Evolutionary conservation across 2,329 filamentous ascomycete species (phyloP).

Genomic region (Pestalotiopsis sp.): DNA sequence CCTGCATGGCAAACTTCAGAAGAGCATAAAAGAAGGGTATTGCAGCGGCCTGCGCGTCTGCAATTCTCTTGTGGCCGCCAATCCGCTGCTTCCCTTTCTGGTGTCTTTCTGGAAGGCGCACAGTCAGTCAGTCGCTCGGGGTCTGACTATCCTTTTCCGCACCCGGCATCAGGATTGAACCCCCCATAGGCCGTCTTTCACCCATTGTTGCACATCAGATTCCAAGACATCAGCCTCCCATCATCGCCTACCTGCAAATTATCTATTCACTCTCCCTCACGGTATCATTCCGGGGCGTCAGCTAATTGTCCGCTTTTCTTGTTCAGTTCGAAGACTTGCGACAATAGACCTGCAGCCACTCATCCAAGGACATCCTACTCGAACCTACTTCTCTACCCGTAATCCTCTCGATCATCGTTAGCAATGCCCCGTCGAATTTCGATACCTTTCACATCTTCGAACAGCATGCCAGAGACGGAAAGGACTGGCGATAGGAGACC

Average conservation of each 20-base stretch:
- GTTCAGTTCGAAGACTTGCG: not conserved
- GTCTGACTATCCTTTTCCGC: not conserved
- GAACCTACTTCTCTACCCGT: not conserved
- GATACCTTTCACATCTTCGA: slow-evolving; percentile 57
- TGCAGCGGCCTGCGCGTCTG: not conserved
- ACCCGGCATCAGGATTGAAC: not conserved
- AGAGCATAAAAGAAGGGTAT: not conserved
- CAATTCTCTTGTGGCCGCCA: not conserved
- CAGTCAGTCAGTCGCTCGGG: not conserved
- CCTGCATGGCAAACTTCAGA: not conserved
- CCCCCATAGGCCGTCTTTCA: not conserved
- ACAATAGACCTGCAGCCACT: not conserved
- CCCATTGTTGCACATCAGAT: not conserved
- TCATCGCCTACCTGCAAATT: not conserved
- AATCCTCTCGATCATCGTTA: slow-evolving; percentile 22
- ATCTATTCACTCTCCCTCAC: not conserved
- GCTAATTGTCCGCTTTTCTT: not conserved
- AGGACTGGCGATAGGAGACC: slow-evolving; percentile 58
- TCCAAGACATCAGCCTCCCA: not conserved
- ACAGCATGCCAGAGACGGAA: slow-evolving; percentile 50
- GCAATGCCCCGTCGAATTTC: slow-evolving; percentile 63
- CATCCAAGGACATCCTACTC: not conserved
- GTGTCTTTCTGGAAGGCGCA: not conserved
- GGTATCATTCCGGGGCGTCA: not conserved
- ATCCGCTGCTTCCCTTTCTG: not conserved